Conservation (phyloP, 352 stramenopile species). For the Aphanomyces cochlioides region DNA sequence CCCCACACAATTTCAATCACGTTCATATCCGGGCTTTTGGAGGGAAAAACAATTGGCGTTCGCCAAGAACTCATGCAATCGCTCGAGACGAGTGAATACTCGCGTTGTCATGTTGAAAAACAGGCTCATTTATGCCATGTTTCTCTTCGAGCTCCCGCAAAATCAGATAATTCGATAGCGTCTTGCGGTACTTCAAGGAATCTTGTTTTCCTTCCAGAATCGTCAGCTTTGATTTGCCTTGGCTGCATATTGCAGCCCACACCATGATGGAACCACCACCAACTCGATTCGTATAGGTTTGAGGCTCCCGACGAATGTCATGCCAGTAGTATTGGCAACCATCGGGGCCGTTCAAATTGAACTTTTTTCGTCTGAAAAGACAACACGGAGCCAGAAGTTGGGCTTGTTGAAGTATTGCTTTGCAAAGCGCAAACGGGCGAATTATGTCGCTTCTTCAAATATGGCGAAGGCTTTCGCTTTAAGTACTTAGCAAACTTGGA, state of each 20-base stretch:
- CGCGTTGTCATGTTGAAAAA: no score
- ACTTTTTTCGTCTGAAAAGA: background rate
- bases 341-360: slow-evolving; percentile 32
- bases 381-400: background rate
- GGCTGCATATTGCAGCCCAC: background rate
- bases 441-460: background rate
- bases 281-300: background rate
- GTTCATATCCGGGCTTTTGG: no score
- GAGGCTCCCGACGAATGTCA: slow-evolving; percentile 15
- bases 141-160: no score
- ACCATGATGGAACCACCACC: background rate
- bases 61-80: no score
- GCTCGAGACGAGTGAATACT: no score
- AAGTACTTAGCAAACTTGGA: background rate
- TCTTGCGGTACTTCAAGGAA: no score
- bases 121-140: no score
- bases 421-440: background rate
- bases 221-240: background rate
- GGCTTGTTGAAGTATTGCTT: background rate
- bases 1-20: no score
- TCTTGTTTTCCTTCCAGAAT: no score
- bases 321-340: slow-evolving; percentile 33
- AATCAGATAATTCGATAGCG: no score
- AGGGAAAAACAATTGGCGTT: no score
- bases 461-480: background rate